A percentile compares a stretch with the other conserved stretches of the same genome.
phyloP scores from a whole-genome alignment of 148 eudicot species.

The Rhododendron kiyosumense region DNA sequence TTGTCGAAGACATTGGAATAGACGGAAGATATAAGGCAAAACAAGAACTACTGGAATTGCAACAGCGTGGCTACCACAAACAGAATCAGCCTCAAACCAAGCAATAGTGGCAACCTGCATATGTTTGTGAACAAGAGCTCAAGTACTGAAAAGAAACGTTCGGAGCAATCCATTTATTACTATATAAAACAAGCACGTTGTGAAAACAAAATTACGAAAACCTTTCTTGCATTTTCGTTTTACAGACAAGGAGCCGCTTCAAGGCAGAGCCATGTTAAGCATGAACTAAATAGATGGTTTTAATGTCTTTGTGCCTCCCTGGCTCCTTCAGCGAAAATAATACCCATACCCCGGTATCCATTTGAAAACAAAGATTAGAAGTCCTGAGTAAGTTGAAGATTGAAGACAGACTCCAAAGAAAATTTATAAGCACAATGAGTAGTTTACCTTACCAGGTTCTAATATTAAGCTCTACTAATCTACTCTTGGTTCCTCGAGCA shows the following conservation, averaged over 20 bases:
- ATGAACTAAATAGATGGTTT: not conserved
- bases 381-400: not conserved
- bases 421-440: not conserved
- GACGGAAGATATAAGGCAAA: conserved; percentile 85
- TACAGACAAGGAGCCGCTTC: not conserved
- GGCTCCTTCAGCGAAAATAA: not conserved
- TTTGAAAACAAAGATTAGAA: not conserved
- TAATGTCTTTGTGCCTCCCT: not conserved
- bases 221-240: not conserved
- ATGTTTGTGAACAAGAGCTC: not conserved
- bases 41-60: conserved; percentile 91
- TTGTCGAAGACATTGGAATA: conserved; percentile 92
- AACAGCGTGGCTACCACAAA: conserved; percentile 94
- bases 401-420: conserved; percentile 1
- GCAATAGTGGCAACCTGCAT: conserved; percentile 95
- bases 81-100: conserved; percentile 99
- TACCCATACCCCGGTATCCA: not conserved
- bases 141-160: conserved; percentile 4
- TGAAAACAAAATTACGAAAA: not conserved
- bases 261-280: not conserved
- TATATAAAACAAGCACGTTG: not conserved
- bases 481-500: not conserved
- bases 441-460: not conserved
- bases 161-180: not conserved
- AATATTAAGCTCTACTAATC: not conserved